Base-by-base conservation (phyloP, 2,329 filamentous ascomycete genomes). In the Paecilomyces dactylethromorphus region DNA sequence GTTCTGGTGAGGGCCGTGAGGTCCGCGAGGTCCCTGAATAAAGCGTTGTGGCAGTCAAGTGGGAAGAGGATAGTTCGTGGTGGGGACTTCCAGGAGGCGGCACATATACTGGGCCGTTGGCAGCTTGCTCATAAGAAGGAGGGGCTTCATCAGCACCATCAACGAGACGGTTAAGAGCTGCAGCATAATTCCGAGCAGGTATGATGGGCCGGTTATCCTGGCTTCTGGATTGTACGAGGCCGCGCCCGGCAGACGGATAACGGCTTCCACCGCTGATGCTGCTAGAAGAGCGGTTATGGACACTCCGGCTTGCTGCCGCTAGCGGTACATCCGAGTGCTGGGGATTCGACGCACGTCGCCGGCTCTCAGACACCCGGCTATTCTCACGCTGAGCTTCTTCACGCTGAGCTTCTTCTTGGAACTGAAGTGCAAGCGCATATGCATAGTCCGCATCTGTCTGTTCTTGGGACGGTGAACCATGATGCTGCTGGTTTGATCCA, bases 401-500 rank as follows among this genome's bases (percentile, higher is more conserved):
- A 13, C 86, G 83, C 67, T 91, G 87, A 63, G 97, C 91, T 72
- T 97, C 93, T 71, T 97, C 94, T 71, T 97, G 93, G 1, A 97
- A 82, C 69, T 97, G 94, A 6, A 99, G 80, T 0, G 93, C 92
- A 2, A 97, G 81, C 0, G 94, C 94, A 31, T 97, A 87, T 55
- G 94, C 94, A 32, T 97, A 87, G 60, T 92, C 86, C 67, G 77
- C 77, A 64, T 79, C 77, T 35, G 73, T 74, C 63, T 97, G 92
- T 75, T 97, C 86, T 78, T 95, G 83, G 15, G 68, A 66, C 29
- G 71, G 59, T 35, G 64, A 56, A 24, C 61, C 60, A 33, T 54
- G 57, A 18, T 58, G 33, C 31, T 59, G 60, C 45, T 66, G 62
- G 8, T 60, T 62, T 50, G 62, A 12, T 13, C 49, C 24, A n/a